Evolutionary conservation across 345 rosid species (phyloP), one percentile per base, ranked within the genome.

Genomic region (Toxicodendron radicans): DNA sequence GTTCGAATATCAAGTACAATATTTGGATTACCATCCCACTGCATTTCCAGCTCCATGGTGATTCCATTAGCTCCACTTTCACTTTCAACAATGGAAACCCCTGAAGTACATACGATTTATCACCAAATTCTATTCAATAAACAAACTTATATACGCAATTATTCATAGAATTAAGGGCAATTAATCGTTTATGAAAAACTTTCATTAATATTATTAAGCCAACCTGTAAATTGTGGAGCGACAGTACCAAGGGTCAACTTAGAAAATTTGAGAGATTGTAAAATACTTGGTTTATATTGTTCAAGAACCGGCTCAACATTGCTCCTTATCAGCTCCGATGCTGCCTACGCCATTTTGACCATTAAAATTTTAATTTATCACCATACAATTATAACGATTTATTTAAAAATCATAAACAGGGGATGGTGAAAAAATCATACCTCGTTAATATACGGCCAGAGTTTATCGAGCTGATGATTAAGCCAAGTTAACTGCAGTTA

Each of bases 221-320:
- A 23, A 92, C 99, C 97, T 82, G 94, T 95, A 77, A 95, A 92
- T 78, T 91, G 99, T 52, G 98, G 98, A 82, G 99, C 98, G 52
- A 95, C 90, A 53, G 99, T 95, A 10, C 98, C 99, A 38, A 95
- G 97, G 56, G 97, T 95, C 58, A 92, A 73, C 77, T 87, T 82
- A 7, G 97, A 91, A 82, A 95, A 95, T 79, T 80, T 90, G 75
- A 95, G 82, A 75, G 97, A 95, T 56, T 90, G 81, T 76, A 92
- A 66, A 71, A 92, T 76, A 64, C 78, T 74, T 49, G 99, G 98
- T 71, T 87, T 88, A 52, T 95, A 90, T 68, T 90, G 90, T 75
- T 92, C 97, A 45, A 92, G 98, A 85, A 88, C 75, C 51, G 98
- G 96, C 85, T 95, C 99, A 27, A 92, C 92, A 59, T 72, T 90